A percentile compares a stretch with the other conserved stretches of the same genome.
Evolutionary conservation across 495 filamentous ascomycete species (phyloP).

Genomic region (Pseudoneurospora amorphoporcata): DNA sequence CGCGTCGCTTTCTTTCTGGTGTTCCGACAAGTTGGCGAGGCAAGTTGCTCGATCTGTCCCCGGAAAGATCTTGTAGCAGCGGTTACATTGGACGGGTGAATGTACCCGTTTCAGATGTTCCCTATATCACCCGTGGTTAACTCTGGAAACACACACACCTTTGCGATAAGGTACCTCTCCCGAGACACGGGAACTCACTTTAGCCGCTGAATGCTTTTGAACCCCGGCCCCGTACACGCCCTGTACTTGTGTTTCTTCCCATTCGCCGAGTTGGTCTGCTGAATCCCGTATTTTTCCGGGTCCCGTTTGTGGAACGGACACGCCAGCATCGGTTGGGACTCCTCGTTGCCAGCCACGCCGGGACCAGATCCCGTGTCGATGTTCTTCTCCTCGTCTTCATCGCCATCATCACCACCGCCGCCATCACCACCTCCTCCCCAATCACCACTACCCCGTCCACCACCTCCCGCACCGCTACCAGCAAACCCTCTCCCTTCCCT

Average conservation of each 20-base stretch:
- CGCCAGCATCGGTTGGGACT: slow-evolving; percentile 7
- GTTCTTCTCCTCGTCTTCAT: slow-evolving; percentile 9
- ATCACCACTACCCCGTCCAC: not conserved
- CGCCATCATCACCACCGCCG: slow-evolving; percentile 8
- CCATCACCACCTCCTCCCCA: not conserved
- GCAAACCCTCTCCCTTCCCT: not conserved
- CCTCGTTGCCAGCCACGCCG: slow-evolving; percentile 1
- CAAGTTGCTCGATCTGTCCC: slow-evolving; percentile 12
- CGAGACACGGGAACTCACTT: slow-evolving; percentile 8
- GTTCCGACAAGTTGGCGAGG: slow-evolving; percentile 12
- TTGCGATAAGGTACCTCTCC: not conserved
- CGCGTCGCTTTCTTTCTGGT: slow-evolving; percentile 9
- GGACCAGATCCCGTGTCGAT: not conserved
- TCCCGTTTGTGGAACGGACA: slow-evolving; percentile 19
- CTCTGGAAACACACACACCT: not conserved
- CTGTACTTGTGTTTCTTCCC: slow-evolving; percentile 16
- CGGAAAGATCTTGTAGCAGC: slow-evolving; percentile 16
- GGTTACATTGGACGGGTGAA: slow-evolving; percentile 18
- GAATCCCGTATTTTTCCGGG: slow-evolving; percentile 15
- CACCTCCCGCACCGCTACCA: not conserved
- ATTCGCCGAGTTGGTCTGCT: slow-evolving; percentile 8
- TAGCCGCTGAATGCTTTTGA: slow-evolving; percentile 18
- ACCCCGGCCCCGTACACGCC: slow-evolving; percentile 16
- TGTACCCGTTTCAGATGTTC: slow-evolving; percentile 18
- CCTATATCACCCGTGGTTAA: slow-evolving; percentile 1